phyloP scores from a whole-genome alignment of 73 alveolate species.

The Paramecium bursaria region DNA sequence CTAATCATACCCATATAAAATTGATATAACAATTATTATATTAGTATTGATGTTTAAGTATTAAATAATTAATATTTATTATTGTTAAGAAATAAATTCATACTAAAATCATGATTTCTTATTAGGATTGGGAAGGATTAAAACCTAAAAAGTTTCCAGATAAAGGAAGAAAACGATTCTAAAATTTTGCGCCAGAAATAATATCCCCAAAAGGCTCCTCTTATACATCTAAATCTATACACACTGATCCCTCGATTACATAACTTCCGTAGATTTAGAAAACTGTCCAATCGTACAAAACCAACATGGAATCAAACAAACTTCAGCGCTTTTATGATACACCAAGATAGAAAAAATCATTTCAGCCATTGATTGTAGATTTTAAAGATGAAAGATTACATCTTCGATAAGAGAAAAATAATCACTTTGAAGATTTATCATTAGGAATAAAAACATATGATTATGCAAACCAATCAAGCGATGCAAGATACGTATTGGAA shows the following conservation, averaged over 20 bases:
- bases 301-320: neutral
- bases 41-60: too few species aligned
- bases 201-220: constrained; percentile 14
- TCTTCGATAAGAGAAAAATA: constrained; percentile 43
- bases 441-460: constrained; percentile 51
- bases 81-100: too few species aligned
- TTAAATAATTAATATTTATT: too few species aligned
- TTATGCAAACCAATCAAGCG: neutral
- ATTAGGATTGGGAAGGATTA: constrained; percentile 56
- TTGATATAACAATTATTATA: too few species aligned
- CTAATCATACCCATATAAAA: too few species aligned
- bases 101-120: constrained; percentile 51
- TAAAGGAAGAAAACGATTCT: constrained; percentile 50
- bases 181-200: constrained; percentile 31
- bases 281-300: constrained; percentile 7
- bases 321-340: constrained; percentile 15
- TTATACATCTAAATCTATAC: neutral
- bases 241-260: neutral
- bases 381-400: constrained; percentile 38
- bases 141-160: constrained; percentile 30
- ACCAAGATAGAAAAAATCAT: constrained; percentile 4
- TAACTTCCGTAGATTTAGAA: neutral
- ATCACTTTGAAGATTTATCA: constrained; percentile 22
- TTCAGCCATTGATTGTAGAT: neutral
- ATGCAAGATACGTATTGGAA: constrained; percentile 10